Base-by-base conservation (phyloP, 78 protist species). In the Diacronema lutheri region DNA sequence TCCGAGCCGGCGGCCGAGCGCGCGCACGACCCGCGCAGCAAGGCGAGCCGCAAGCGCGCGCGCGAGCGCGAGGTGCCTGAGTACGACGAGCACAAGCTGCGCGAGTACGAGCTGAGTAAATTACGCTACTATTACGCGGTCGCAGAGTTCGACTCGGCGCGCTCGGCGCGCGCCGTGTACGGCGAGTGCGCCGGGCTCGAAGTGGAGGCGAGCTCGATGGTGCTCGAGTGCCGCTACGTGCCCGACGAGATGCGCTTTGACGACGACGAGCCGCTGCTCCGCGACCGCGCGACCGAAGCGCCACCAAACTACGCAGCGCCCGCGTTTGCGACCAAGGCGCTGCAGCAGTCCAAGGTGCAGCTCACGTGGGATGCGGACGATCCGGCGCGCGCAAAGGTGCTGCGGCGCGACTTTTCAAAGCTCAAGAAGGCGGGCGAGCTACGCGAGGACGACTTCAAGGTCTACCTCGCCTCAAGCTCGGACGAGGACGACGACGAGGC, bases 121-220 rank as follows among this genome's bases (percentile, higher is more conserved):
- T 10, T 76, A 12, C 64, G 64, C 29, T 94, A 91, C 74, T 94
- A 91, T 78, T 94, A 89, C 87, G 97, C 92, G 3, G 92, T 94
- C 0, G 90, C 86, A 25, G 92, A 86, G 61, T 14, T 56, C 23
- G 61, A 20, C 61, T 1, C 4, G 5, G 23, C 61, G 61, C 23
- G 13, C 11, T 90, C 97, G 5, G 95, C 95, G 10, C 35, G 20
- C 14, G 85, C 41, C 19, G 56, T 94, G 29, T 94, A 93, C 87
- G 90, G 90, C 33, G n/a, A 74, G 40, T 74, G 81, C 81, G 64
- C 46, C 64, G 81, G 81, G 16, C 44, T 41, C 13, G 64, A 74
- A 64, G 46, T 46, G 64, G 81, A 50, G 62, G 16, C 37, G 31
- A 37, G 21, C 14, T 25, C 81, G 11, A 29, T 46, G 38, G 29